Evolutionary conservation across 805 yeast species (phyloP), one percentile per base, ranked within the genome.

Genomic region (Saturnispora zaruensis): DNA sequence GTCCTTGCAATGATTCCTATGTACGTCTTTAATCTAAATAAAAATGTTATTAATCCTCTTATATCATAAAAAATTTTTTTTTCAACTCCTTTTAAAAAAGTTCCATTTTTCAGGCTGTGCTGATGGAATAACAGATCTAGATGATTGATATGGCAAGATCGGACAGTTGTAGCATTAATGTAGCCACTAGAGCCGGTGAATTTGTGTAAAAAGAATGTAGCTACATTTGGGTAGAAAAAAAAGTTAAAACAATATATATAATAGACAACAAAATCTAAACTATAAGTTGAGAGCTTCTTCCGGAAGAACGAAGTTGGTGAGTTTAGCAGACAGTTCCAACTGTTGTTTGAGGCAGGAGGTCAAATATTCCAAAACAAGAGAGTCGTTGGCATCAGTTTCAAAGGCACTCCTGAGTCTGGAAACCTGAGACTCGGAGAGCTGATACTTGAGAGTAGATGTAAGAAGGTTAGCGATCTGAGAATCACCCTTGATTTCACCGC

Each of bases 341-440:
- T 88, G 96, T 55, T 88, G 84, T 70, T 84, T 86, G 59, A 88
- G 81, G 49, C 93, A 85, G 57, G 83, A 80, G 51, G 95, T 83
- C 67, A 88, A 75, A 63, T 83, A 85, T 63, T 86, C 91, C 55
- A 88, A 77, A 80, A 87, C 78, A 53, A 85, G 73, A 41, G 87
- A 81, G 60, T 88, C 96, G 66, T 86, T 88, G 63, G 82, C 73
- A 64, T 86, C 89, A 34, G 77, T 74, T 62, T 78, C 79, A 73
- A 87, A 80, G 54, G 81, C 74, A 55, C 73, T 67, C 61, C 77
- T 79, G 59, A 84, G 72, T 46, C 74, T 73, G 42, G 76, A 78
- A 54, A 73, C 59, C 54, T 77, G 73, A 53, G 73, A 64, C 51
- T 79, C 73, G 51, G 73, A 70, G 54, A 81, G 77, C 57, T 74